Evolutionary conservation across 2,329 filamentous ascomycete species (phyloP), one percentile per base, ranked within the genome.

Genomic region (Xylariaceae sp.): DNA sequence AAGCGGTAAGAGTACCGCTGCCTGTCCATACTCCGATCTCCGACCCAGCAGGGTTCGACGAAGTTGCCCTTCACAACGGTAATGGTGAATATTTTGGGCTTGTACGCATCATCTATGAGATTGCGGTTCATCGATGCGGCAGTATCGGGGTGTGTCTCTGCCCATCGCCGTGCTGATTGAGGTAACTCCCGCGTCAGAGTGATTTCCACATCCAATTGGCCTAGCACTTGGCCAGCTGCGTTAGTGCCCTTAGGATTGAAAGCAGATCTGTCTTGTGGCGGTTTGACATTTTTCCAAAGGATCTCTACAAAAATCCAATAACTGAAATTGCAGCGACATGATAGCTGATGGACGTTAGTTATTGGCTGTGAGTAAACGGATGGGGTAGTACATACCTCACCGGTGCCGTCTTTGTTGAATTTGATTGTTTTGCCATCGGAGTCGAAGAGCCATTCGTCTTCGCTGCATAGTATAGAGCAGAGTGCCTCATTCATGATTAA

Each of bases 401-500:
- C 56, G 34, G 55, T 57, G 40, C 56, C 53, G 37, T 59, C 51
- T 20, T 44, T 42, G 27, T 59, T 58, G 32, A 58, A 59, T 49
- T 51, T 55, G 17, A 59, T 51, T 32, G 40, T 50, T 36, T 44
- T 55, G 27, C 53, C 55, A 17, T 55, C 54, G 4, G 38, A 25
- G 44, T 59, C 41, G 36, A 50, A 55, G 33, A 22, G 44, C 57
- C 55, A 59, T 22, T 45, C 37, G 36, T 56, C 47, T 33, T 56
- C 54, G 14, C 44, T 40, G 10, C 36, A 50, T 32, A 59, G 53
- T 39, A 59, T 56, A 35, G 53, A 59, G 42, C 44, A 52, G 29
- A 58, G 55, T 42, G 55, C 52, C 37, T 59, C 54, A 32, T 59
- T 55, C 56, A 59, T 58, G n/a, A n/a, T n/a, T n/a, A n/a, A n/a